Percentiles rank a stretch among this genome's conserved stretches.
Evolutionary conservation across 2,329 filamentous ascomycete genomes (phyloP).

Genomic region (Xylaria sp.): DNA sequence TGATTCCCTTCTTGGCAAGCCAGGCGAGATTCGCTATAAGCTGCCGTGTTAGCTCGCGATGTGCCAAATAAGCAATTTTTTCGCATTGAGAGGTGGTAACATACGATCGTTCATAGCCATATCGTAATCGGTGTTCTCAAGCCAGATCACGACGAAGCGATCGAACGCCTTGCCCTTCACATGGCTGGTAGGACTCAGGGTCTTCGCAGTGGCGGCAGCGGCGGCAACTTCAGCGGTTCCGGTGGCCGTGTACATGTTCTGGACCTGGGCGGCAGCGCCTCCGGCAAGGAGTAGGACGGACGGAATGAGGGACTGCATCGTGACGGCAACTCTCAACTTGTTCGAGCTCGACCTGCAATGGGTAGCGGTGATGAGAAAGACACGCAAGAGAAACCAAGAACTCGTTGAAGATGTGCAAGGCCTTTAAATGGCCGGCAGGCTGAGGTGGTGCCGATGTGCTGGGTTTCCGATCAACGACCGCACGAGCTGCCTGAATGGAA

Average conservation of each 20-base stretch:
- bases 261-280: constrained; percentile 35
- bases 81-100: constrained; percentile 43
- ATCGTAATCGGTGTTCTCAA: constrained; percentile 80
- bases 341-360: constrained; percentile 17
- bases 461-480: constrained; percentile 10
- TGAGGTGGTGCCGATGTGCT: constrained; percentile 9
- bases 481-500: constrained; percentile 27
- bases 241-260: constrained; percentile 62
- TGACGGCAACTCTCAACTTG: constrained; percentile 20
- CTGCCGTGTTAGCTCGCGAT: constrained; percentile 21
- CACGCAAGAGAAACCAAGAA: constrained; percentile 8
- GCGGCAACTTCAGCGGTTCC: constrained; percentile 61
- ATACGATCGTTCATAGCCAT: constrained; percentile 71
- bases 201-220: constrained; percentile 69
- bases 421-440: constrained; percentile 9
- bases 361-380: constrained; percentile 12
- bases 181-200: constrained; percentile 68
- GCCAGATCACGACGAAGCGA: constrained; percentile 77
- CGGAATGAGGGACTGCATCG: constrained; percentile 44
- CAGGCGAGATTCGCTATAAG: constrained; percentile 62
- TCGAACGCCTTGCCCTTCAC: constrained; percentile 79
- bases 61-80: not conserved
- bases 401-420: not conserved
- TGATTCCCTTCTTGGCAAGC: constrained; percentile 71
- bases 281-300: constrained; percentile 41